These are phyloP conservation scores for Ogataea dorogensis DNA, from an alignment of 805 yeast species.

Conservation along the genomic window DNA sequence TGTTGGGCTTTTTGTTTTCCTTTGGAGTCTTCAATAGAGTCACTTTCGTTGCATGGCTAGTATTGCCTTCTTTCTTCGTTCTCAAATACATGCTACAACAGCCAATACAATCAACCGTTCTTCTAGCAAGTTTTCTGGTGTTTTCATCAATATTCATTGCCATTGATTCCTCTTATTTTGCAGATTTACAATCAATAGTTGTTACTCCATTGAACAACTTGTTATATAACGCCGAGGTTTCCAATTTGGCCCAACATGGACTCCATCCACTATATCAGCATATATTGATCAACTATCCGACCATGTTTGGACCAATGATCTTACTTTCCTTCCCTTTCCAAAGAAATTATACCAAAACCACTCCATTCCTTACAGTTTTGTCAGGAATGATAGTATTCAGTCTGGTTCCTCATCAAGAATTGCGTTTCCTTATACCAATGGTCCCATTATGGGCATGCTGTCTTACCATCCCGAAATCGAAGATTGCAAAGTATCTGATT, in stretches of 20 bases:
- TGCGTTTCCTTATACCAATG: conserved; percentile 80
- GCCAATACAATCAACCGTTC: conserved; percentile 35
- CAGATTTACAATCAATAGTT: conserved; percentile 33
- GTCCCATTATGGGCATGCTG: conserved; percentile 68
- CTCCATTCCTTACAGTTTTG: conserved; percentile 57
- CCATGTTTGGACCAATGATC: conserved; percentile 75
- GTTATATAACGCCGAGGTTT: conserved; percentile 57
- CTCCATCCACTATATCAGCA: conserved; percentile 79
- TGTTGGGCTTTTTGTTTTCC: conserved; percentile 50
- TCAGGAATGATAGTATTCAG: conserved; percentile 68
- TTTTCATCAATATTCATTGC: conserved; percentile 40
- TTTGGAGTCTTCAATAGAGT: conserved; percentile 83
- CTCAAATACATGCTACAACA: conserved; percentile 39
- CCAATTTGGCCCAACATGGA: conserved; percentile 76
- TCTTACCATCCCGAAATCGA: conserved; percentile 28
- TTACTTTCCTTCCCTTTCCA: conserved; percentile 42
- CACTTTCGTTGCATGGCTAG: conserved; percentile 74
- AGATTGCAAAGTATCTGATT: conserved; percentile 27
- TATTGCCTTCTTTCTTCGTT: conserved; percentile 56
- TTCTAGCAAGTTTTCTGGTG: conserved; percentile 37
- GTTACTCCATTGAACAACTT: conserved; percentile 79
- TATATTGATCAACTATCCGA: conserved; percentile 71
- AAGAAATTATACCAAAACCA: conserved; percentile 42
- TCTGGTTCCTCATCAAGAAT: conserved; percentile 85
- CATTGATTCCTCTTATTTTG: conserved; percentile 51